phyloP scores from a whole-genome alignment of 371 early-diverging fungal genomes.

The Mucor circinelloides region DNA sequence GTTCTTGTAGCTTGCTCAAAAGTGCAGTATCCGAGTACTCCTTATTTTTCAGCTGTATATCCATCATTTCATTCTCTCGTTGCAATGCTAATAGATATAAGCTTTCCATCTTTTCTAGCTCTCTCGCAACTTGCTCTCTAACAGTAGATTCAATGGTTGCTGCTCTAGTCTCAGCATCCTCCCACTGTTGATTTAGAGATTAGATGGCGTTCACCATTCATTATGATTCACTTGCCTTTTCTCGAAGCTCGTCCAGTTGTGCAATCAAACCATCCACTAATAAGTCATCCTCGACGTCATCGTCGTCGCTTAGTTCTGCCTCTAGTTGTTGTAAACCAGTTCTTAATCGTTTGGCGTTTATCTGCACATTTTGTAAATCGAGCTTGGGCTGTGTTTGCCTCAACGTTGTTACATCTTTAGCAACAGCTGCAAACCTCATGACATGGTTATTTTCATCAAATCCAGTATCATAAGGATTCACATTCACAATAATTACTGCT shows the following conservation, averaged over 20 bases:
- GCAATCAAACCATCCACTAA: constrained; percentile 42
- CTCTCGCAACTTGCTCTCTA: constrained; percentile 51
- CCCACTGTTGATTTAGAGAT: constrained; percentile 23
- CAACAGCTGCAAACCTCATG: constrained; percentile 70
- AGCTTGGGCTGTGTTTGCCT: constrained; percentile 41
- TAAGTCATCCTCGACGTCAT: constrained; percentile 41
- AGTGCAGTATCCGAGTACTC: background rate
- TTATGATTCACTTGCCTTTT: constrained; percentile 35
- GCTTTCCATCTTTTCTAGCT: constrained; percentile 47
- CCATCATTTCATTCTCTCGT: constrained; percentile 26
- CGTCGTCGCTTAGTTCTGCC: constrained; percentile 35
- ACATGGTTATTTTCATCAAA: constrained; percentile 64
- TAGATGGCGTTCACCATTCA: background rate
- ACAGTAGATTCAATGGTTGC: constrained; percentile 56
- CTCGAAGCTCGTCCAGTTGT: constrained; percentile 49
- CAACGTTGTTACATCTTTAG: constrained; percentile 60
- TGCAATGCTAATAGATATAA: constrained; percentile 39
- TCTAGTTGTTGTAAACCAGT: background rate
- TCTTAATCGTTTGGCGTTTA: background rate
- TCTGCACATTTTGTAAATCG: constrained; percentile 28
- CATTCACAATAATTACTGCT: constrained; percentile 69
- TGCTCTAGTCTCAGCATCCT: constrained; percentile 57
- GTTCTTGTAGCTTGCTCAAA: background rate
- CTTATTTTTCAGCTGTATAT: background rate
- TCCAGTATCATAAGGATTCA: constrained; percentile 66